Evolutionary conservation across 495 filamentous ascomycete species (phyloP).

Genomic region (Xeromyces bisporus): DNA sequence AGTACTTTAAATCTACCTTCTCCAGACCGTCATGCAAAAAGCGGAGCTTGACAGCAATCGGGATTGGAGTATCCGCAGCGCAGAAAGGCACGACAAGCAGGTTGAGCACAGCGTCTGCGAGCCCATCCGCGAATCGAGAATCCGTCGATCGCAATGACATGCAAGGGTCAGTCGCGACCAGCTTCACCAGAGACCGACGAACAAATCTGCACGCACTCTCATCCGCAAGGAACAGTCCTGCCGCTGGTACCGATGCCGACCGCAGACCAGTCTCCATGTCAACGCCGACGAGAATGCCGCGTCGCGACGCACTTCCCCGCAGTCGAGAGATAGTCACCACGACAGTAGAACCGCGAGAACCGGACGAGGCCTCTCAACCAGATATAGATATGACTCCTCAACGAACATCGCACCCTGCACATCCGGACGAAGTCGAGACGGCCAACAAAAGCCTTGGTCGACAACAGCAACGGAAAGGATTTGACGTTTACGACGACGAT

Average conservation of each 20-base stretch:
- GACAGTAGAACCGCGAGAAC: neutral
- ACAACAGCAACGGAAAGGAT: no score
- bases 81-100: constrained; percentile 5
- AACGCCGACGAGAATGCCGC: constrained; percentile 1
- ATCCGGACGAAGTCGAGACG: no score
- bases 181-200: constrained; percentile 14
- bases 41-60: constrained; percentile 16
- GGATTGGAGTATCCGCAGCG: constrained; percentile 15
- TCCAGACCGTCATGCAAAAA: constrained; percentile 18
- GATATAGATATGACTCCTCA: neutral
- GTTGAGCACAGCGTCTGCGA: neutral
- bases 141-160: neutral
- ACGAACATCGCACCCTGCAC: no score
- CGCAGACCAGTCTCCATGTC: constrained; percentile 3
- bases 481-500: neutral
- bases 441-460: no score
- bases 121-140: neutral
- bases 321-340: neutral
- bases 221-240: constrained; percentile 5
- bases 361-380: no score
- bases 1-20: constrained; percentile 15
- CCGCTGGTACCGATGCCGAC: constrained; percentile 2
- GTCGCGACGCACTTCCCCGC: neutral
- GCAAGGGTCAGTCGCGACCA: constrained; percentile 14
- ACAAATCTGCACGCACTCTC: constrained; percentile 16